Base-by-base conservation (phyloP, 495 filamentous ascomycete species). In the Ascodesmis nigricans region DNA sequence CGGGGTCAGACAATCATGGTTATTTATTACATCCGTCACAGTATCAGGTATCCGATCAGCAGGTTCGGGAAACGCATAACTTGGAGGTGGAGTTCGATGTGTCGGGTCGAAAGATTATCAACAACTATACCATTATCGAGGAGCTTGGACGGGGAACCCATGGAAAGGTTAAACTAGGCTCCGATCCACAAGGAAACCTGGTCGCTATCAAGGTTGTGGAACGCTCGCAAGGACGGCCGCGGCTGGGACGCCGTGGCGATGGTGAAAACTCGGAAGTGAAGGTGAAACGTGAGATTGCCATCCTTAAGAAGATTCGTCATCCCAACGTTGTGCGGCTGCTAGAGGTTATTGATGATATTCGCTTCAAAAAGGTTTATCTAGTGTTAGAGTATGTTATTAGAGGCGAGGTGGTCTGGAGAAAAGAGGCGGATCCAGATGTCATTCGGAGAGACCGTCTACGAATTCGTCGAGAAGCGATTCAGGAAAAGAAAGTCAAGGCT, bases 161-260 rank as follows among this genome's bases (percentile, higher is more conserved):
- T 53, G 87, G 87, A 38, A 97, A 95, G 56, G 87, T 97, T 35
- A 97, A 97, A 58, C 62, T 91, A 24, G 90, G 81, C 20, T 66
- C 75, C 26, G 79, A 91, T 46, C 54, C 76, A 5, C 61, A 68
- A 21, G 83, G 72, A 0, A 67, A 67, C 35, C 68, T 73, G 44
- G 83, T 93, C 3, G 87, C 87, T 11, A 91, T 99, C 63, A 99
- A 95, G 57, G 95, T 99, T 45, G 87, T 99, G 17, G 78, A 91
- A 29, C 66, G 87, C n/a, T 84, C 78, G 47, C 82, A 90, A 34
- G 91, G 82, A 53, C 78, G 76, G 40, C 72, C 82, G 23, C 78
- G 82, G 9, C 62, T 99, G n/a, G 87, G 90, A 14, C 72, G 69
- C 43, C 53, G 67, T 13, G 69, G 66, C 1, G 70, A 71, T 30